Conservation (phyloP, 495 filamentous ascomycete genomes). For the Oidiodendron maius region DNA sequence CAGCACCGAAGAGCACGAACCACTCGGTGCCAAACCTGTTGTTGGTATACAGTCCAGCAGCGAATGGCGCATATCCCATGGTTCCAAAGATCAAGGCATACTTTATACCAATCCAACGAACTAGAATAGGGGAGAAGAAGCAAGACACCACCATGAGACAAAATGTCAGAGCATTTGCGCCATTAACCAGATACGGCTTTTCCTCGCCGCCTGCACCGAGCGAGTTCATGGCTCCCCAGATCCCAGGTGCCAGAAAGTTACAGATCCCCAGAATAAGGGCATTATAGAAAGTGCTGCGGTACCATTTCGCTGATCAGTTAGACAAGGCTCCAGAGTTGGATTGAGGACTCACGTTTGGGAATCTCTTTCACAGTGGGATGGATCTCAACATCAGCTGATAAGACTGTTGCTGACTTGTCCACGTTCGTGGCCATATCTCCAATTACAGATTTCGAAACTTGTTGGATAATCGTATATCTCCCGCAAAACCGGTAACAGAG, state of each 20-base stretch:
- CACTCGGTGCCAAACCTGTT: conserved; percentile 59
- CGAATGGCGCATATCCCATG: conserved; percentile 59
- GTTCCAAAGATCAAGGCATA: conserved; percentile 55
- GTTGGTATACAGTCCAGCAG: conserved; percentile 60
- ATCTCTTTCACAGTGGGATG: neutral
- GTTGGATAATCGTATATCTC: too few relatives aligned
- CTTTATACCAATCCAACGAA: conserved; percentile 57
- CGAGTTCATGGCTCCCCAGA: conserved; percentile 67
- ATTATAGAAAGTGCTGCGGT: conserved; percentile 58
- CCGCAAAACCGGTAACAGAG: too few relatives aligned
- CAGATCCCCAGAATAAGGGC: conserved; percentile 56
- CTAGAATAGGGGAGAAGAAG: conserved; percentile 45
- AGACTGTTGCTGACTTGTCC: neutral
- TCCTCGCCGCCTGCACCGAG: conserved; percentile 60
- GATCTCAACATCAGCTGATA: conserved; percentile 4
- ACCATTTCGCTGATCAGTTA: conserved; percentile 50
- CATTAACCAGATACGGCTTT: conserved; percentile 59
- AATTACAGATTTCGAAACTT: neutral
- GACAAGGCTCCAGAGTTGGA: neutral
- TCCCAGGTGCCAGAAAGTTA: conserved; percentile 58
- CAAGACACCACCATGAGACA: conserved; percentile 54
- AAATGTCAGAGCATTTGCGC: conserved; percentile 63
- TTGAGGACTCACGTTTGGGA: conserved; percentile 3
- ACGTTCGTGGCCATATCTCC: neutral
- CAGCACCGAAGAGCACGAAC: conserved; percentile 58